Percentiles rank a stretch among this genome's conserved stretches.
phyloP scores from a whole-genome alignment of 2,329 filamentous ascomycete species.

The Colletotrichum noveboracense region DNA sequence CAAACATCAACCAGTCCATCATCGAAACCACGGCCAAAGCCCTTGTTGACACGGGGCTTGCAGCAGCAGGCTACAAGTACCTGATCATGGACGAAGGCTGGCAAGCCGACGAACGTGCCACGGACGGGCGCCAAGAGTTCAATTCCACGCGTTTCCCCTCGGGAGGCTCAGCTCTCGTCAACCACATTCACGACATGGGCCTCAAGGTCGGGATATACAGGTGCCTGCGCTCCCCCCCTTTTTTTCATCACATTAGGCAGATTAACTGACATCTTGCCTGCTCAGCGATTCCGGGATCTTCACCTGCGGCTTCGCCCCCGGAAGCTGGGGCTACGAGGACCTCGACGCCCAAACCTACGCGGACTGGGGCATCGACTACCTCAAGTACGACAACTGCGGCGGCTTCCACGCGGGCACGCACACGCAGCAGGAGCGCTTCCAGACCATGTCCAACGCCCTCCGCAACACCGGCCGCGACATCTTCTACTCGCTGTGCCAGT shows the following conservation, averaged over 20 bases:
- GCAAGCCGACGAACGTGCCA: background rate
- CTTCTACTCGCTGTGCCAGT: slow-evolving; percentile 38
- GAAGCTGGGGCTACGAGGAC: slow-evolving; percentile 42
- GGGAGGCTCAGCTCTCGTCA: slow-evolving; percentile 47
- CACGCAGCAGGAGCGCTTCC: slow-evolving; percentile 50
- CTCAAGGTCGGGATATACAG: slow-evolving; percentile 60
- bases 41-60: background rate
- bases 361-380: slow-evolving; percentile 56
- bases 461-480: slow-evolving; percentile 33
- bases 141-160: slow-evolving; percentile 3
- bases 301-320: slow-evolving; percentile 41
- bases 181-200: slow-evolving; percentile 50
- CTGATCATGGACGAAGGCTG: slow-evolving; percentile 17
- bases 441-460: slow-evolving; percentile 35
- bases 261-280: background rate
- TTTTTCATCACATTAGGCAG: too few species aligned
- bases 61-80: slow-evolving; percentile 5
- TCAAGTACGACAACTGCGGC: slow-evolving; percentile 59
- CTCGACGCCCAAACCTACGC: slow-evolving; percentile 58
- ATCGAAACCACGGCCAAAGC: slow-evolving; percentile 14
- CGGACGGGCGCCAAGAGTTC: background rate
- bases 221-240: background rate
- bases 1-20: slow-evolving; percentile 24
- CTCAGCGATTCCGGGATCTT: slow-evolving; percentile 44
- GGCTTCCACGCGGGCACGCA: slow-evolving; percentile 53